Conservation (phyloP, 805 yeast species). For the Metschnikowia aberdeeniae region DNA sequence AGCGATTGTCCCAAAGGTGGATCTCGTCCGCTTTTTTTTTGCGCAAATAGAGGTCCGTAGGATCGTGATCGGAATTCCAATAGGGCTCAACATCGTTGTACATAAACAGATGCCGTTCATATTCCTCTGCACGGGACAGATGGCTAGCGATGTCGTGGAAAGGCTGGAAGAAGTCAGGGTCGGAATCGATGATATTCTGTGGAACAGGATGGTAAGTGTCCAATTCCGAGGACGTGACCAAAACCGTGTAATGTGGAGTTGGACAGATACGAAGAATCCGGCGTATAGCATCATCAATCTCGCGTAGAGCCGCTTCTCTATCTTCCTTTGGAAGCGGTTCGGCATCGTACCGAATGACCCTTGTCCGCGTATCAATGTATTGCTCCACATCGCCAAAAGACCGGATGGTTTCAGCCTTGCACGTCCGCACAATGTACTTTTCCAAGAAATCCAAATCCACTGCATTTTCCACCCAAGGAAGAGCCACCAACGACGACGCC, state of each 20-base stretch:
- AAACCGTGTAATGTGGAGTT: conserved; percentile 62
- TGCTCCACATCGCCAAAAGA: conserved; percentile 43
- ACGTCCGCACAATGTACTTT: conserved; percentile 40
- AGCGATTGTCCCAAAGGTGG: conserved; percentile 40
- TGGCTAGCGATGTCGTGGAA: conserved; percentile 57
- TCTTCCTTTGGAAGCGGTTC: conserved; percentile 38
- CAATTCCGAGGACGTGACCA: conserved; percentile 43
- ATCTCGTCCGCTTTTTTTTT: conserved; percentile 33
- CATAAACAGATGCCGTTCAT: conserved; percentile 50
- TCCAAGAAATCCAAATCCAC: conserved; percentile 44
- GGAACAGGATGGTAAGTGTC: conserved; percentile 29
- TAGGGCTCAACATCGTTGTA: conserved; percentile 22
- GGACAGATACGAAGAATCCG: conserved; percentile 65
- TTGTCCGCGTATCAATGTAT: conserved; percentile 58
- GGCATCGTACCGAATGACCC: conserved; percentile 59
- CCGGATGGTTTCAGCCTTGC: conserved; percentile 47
- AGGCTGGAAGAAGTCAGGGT: conserved; percentile 36
- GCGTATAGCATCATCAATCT: conserved; percentile 47
- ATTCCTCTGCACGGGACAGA: conserved; percentile 45
- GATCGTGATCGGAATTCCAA: conserved; percentile 21
- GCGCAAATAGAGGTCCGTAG: conserved; percentile 27
- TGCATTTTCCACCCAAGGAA: conserved; percentile 47
- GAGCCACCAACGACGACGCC: conserved; percentile 58
- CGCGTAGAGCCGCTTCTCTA: conserved; percentile 27
- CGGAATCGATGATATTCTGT: conserved; percentile 23